Evolutionary conservation across 192 early-diverging fungal species (phyloP), one percentile per base, ranked within the genome.

Genomic region (Fimicolochytrium jonesii): DNA sequence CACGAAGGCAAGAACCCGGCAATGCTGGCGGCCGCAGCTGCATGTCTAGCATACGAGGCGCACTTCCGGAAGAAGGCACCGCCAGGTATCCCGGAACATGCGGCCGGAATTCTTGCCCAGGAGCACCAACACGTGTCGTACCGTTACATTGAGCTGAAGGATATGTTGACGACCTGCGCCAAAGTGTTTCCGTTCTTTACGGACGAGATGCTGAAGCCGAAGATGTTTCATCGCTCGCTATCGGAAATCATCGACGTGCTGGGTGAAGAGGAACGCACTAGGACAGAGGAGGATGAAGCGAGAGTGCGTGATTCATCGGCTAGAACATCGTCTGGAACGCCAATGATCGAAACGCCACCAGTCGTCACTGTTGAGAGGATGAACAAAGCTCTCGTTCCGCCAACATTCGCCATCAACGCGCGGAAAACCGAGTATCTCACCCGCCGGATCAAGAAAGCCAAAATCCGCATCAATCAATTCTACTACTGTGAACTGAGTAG

Each of bases 141-240:
- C 1, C 39, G 57, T 13, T 29, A 45, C 32, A 18, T 4, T 13
- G 57, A 59, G 20, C 25, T 59, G 28, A 11, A 42, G n/a, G 39
- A 59, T 18, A 42, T 59, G 44, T 43, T 59, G 11, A 29, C 31
- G n/a, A 45, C 15, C 18, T 44, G 43, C 31, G 10, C 41, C n/a
- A 32, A 59, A 45, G 44, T 28, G 41, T 59, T 44, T 29, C 57
- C 57, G 17, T 44, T 59, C 30, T 46, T 59, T 25, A 23, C 33
- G 3, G 54, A 50, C 48, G 5, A 29, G 5, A 2, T 4, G 4
- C 2, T 2, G 48, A 50, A 50, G 26, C 9, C 37, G 9, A 15
- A 20, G 25, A 30, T 25, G 17, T 50, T 50, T 15, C 30, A 50
- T 29, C 23, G 30, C 23, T 6, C 48, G 5, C 25, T 50, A 3